Evolutionary conservation across 192 early-diverging fungal genomes (phyloP), one percentile per base, ranked within the genome.

Genomic region (Backusella mclennaniae): DNA sequence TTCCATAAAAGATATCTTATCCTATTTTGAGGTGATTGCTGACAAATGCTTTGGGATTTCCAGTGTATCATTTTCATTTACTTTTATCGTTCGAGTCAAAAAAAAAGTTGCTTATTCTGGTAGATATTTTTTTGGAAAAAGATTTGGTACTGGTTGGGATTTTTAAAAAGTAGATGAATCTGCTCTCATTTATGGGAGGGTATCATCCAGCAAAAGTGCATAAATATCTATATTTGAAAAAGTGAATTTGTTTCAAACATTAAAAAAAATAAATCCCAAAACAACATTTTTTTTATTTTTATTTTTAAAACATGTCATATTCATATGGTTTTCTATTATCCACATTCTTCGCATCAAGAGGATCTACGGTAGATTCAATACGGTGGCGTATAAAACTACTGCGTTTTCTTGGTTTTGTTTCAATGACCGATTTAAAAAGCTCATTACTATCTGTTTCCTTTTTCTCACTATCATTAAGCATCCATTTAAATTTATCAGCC

Each of bases 341-440:
- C 1, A 76, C 79, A 49, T 81, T 76, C 39, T 69, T 67, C 9
- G 79, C 79, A 77, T 81, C 79, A 49, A 81, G 29, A 21, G 79
- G 79, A 69, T 81, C 79, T 0, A 73, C 67, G 8, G 74, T 41
- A 31, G 56, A 63, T 31, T 63, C 56, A 12, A 63, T 63, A 12
- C 56, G 56, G n/a, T 63, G 56, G 2, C 42, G 35, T 21, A 67
- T 75, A 42, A 75, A 75, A n/a, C 74, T 75, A 17, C 41, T 68
- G 6, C 49, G 75, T 59, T 76, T 76, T 17, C 66, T 52, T 36
- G 75, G 67, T n/a, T 31, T 69, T 39, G 67, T 21, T 17, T 59
- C 73, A 69, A 15, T 19, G 9, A 52, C 35, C 23, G 39, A 42
- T 12, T 71, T 77, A 44, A 71, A 69, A n/a, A 71, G 44, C 23